These are phyloP conservation scores for Eremothecium coryli DNA, from an alignment of 1,139 yeast genomes.

Conservation along the genomic window DNA sequence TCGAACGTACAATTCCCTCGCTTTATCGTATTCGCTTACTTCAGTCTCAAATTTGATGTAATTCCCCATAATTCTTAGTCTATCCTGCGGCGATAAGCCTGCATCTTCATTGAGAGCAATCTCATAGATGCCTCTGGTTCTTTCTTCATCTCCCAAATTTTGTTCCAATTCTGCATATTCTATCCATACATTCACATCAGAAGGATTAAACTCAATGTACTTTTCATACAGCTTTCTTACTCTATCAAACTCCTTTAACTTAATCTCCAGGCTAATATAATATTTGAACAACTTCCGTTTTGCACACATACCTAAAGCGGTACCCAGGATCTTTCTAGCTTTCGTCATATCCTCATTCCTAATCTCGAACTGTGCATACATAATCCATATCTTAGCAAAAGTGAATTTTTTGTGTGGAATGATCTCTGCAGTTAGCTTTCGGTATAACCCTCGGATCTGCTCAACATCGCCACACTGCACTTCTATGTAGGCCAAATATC, in stretches of 20 bases:
- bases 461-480: conserved; percentile 37
- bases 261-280: conserved; percentile 47
- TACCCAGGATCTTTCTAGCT: conserved; percentile 68
- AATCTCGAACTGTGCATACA: conserved; percentile 64
- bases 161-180: conserved; percentile 63
- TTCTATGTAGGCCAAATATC: conserved; percentile 60
- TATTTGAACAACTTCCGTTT: conserved; percentile 50
- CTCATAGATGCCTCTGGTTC: conserved; percentile 55
- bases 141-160: conserved; percentile 56
- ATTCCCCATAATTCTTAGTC: conserved; percentile 12
- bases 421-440: conserved; percentile 35
- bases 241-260: conserved; percentile 66
- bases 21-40: conserved; percentile 46
- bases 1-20: conserved; percentile 44
- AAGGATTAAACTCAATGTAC: conserved; percentile 48
- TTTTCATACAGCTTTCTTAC: conserved; percentile 66
- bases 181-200: conserved; percentile 39
- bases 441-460: conserved; percentile 45
- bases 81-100: conserved; percentile 10
- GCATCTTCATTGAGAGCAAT: conserved; percentile 35
- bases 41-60: conserved; percentile 56
- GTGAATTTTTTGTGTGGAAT: conserved; percentile 55
- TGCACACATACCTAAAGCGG: conserved; percentile 57
- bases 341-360: conserved; percentile 42
- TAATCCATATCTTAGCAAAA: conserved; percentile 67